Evolutionary conservation across 345 rosid species (phyloP).

Genomic region (Syzygium grande): DNA sequence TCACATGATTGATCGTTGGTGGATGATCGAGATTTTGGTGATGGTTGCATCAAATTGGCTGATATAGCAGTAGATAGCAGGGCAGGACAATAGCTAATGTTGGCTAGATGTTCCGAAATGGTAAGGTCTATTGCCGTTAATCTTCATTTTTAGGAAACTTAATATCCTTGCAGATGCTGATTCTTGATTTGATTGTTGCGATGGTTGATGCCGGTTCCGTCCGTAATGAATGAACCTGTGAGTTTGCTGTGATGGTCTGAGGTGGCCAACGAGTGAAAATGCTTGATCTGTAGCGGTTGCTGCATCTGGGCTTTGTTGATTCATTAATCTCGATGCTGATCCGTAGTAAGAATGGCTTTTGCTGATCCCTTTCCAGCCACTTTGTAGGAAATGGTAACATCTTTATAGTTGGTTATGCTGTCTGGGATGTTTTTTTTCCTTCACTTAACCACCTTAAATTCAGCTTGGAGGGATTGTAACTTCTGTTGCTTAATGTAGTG

Average conservation of each 20-base stretch:
- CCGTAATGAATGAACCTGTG: background rate
- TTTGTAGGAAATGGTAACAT: background rate
- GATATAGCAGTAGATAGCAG: conserved; percentile 7
- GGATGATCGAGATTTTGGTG: conserved; percentile 10
- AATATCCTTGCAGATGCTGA: background rate
- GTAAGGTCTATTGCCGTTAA: conserved; percentile 4
- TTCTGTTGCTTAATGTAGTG: conserved; percentile 3
- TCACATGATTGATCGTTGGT: background rate
- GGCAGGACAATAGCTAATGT: background rate
- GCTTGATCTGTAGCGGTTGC: conserved; percentile 4
- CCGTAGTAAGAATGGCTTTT: background rate
- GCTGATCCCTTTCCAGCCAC: background rate
- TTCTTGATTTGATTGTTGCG: background rate
- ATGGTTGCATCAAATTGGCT: background rate
- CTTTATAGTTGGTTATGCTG: background rate
- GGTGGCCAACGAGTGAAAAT: background rate
- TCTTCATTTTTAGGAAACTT: background rate
- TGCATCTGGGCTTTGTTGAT: background rate
- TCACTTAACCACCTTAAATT: background rate
- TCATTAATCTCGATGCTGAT: background rate
- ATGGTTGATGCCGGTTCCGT: background rate
- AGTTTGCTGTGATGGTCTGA: background rate
- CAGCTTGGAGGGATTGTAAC: background rate
- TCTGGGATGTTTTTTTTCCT: background rate
- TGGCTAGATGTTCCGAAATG: conserved; percentile 1